Evolutionary conservation across 163 green algal genomes (phyloP).

Genomic region (Smithsoniella earleae): DNA sequence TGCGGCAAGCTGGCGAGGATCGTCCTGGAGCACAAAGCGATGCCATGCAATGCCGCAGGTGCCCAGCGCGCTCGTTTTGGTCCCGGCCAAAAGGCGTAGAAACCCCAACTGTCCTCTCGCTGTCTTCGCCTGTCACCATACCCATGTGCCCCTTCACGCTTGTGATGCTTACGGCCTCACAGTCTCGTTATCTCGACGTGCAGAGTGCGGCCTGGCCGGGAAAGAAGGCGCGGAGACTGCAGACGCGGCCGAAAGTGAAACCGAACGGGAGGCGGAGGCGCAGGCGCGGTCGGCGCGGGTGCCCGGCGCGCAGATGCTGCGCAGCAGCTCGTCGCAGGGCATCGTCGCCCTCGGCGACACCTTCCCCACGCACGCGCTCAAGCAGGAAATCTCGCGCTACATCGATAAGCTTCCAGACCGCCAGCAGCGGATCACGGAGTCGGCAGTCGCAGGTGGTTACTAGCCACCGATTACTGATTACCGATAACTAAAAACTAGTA

Average conservation of each 20-base stretch:
- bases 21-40: not conserved
- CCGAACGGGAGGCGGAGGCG: not conserved
- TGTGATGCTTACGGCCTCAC: too few relatives aligned
- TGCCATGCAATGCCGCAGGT: not conserved
- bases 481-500: too few relatives aligned
- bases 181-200: too few relatives aligned
- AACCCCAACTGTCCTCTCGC: not conserved
- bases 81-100: too few relatives aligned
- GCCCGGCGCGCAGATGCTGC: not conserved
- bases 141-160: not conserved
- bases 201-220: too few relatives aligned
- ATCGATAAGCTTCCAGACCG: not conserved
- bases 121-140: not conserved
- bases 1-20: not conserved
- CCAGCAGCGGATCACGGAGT: constrained; percentile 23
- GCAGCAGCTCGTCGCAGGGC: not conserved
- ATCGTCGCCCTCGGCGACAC: not conserved
- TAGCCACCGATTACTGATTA: too few relatives aligned
- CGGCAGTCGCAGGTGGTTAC: not conserved
- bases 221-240: too few relatives aligned
- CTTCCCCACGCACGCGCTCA: not conserved
- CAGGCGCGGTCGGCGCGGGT: not conserved
- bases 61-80: too few relatives aligned
- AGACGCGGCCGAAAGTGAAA: too few relatives aligned
- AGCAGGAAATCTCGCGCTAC: not conserved